These are phyloP conservation scores for Saccharomycopsis fermentans DNA, from an alignment of 805 yeast species.

Conservation along the genomic window DNA sequence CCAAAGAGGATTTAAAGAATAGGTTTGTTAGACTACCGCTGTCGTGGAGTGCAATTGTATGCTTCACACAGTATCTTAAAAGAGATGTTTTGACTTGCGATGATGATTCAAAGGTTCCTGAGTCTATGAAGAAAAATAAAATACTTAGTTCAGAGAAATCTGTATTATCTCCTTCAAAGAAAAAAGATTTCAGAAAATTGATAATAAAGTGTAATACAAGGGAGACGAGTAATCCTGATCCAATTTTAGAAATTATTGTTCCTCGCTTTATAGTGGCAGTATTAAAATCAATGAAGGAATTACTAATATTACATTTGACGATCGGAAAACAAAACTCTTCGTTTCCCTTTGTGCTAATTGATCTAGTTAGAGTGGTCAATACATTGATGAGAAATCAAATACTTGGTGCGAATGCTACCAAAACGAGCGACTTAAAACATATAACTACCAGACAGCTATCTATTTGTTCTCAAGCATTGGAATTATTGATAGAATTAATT, in stretches of 20 bases:
- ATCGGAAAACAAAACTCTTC: conserved; percentile 10
- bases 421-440: conserved; percentile 63
- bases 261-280: conserved; percentile 7
- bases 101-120: not conserved
- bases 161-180: not conserved
- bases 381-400: conserved; percentile 49
- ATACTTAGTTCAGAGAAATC: not conserved
- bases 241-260: conserved; percentile 1
- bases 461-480: conserved; percentile 55
- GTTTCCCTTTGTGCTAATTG: conserved; percentile 26
- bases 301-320: conserved; percentile 11
- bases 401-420: conserved; percentile 65
- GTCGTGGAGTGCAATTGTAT: conserved; percentile 11
- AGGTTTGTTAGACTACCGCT: conserved; percentile 5
- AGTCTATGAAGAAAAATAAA: not conserved
- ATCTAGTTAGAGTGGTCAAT: conserved; percentile 42
- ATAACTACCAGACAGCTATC: conserved; percentile 67
- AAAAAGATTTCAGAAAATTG: conserved; percentile 4
- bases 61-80: conserved; percentile 7
- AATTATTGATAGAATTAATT: conserved; percentile 33
- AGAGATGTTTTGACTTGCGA: not conserved
- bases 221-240: not conserved
- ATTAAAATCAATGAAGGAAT: conserved; percentile 11
- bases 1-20: not conserved
- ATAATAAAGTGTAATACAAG: not conserved